Conservation (phyloP, 2,329 filamentous ascomycete genomes). For the Emericellopsis cladophorae region DNA sequence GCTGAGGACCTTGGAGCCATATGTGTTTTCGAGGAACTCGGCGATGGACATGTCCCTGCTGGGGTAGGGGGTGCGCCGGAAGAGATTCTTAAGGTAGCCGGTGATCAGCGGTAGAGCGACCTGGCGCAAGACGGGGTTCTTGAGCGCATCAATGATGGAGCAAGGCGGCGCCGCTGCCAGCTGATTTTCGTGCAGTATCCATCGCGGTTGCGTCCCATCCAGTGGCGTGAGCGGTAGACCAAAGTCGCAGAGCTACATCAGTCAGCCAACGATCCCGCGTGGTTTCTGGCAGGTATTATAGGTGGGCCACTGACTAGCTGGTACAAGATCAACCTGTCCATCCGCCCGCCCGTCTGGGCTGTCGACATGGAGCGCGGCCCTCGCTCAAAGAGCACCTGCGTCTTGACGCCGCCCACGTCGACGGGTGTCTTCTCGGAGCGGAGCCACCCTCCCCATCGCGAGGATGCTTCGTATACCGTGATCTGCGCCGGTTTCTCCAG, state of each 20-base stretch:
- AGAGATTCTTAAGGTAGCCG: too few relatives aligned
- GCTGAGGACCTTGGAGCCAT: conserved; percentile 27
- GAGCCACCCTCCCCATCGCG: conserved; percentile 74
- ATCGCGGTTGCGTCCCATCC: background rate
- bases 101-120: too few relatives aligned
- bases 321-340: conserved; percentile 50
- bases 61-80: background rate
- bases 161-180: background rate
- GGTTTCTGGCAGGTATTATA: background rate
- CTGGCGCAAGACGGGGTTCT: conserved; percentile 11
- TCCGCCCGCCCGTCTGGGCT: conserved; percentile 7
- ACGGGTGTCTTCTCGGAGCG: conserved; percentile 51
- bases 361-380: conserved; percentile 65
- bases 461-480: conserved; percentile 65
- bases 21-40: conserved; percentile 19
- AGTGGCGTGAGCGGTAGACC: background rate
- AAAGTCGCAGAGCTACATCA: too few relatives aligned
- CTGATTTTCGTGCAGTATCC: background rate
- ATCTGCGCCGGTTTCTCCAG: conserved; percentile 54
- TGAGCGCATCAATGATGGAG: background rate
- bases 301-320: conserved; percentile 46
- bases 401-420: conserved; percentile 37
- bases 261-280: background rate
- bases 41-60: conserved; percentile 19
- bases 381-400: conserved; percentile 61